A percentile compares a stretch with the other conserved stretches of the same genome.
These are phyloP conservation scores for Annona cherimola DNA, from an alignment of 164 flowering plant genomes.

Conservation along the genomic window DNA sequence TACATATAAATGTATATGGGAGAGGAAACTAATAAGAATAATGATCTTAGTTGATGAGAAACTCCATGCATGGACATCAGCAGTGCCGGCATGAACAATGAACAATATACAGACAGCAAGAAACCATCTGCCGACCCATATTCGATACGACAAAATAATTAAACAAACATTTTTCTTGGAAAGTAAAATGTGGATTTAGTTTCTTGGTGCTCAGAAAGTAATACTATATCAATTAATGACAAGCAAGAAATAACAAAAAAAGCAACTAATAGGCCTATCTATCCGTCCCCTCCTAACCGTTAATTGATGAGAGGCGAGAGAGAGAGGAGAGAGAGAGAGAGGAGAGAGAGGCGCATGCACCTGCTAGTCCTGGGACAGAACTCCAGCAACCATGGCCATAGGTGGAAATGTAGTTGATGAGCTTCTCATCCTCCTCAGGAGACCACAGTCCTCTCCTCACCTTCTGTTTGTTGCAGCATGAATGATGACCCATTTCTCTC, in stretches of 20 bases:
- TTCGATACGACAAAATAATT: no score
- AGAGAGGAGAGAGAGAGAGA: neutral
- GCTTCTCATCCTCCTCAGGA: slow-evolving; percentile 91
- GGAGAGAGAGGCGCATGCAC: slow-evolving; percentile 22
- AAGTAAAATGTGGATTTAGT: no score
- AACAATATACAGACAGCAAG: no score
- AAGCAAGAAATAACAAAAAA: no score
- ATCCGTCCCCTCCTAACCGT: no score
- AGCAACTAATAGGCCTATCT: no score
- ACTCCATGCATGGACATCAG: neutral
- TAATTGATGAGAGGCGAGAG: no score
- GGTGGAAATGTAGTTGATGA: slow-evolving; percentile 66
- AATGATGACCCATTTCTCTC: slow-evolving; percentile 67
- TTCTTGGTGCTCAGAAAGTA: no score
- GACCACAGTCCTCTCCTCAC: slow-evolving; percentile 89
- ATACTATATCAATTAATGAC: no score
- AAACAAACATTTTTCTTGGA: no score
- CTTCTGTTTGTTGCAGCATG: slow-evolving; percentile 87
- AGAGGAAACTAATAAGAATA: neutral
- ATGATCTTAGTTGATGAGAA: neutral
- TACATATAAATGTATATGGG: neutral
- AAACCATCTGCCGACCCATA: no score
- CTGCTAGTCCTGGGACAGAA: slow-evolving; percentile 77
- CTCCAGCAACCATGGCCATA: slow-evolving; percentile 92
- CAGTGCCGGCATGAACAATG: no score